phyloP scores from a whole-genome alignment of 1,139 yeast genomes.

The Zygotorulaspora mrakii region DNA sequence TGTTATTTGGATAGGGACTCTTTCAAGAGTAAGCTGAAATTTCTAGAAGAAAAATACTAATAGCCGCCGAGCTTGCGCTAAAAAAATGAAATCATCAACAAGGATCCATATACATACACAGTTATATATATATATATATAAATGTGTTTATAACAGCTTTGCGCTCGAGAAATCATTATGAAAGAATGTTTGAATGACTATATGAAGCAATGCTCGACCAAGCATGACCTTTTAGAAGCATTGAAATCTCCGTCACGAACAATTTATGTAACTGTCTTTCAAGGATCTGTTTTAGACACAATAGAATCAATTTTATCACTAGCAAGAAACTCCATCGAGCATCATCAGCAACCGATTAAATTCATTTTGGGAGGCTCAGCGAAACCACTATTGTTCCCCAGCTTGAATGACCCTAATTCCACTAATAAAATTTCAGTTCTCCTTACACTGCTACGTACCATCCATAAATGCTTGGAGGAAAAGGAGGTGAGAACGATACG shows the following conservation, averaged over 20 bases:
- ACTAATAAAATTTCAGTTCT: constrained; percentile 19
- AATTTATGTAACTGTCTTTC: constrained; percentile 7
- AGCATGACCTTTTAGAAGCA: constrained; percentile 8
- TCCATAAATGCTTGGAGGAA: constrained; percentile 10
- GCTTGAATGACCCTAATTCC: constrained; percentile 5
- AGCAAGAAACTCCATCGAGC: constrained; percentile 14
- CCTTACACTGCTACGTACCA: constrained; percentile 19
- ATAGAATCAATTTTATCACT: constrained; percentile 15
- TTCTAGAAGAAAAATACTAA: constrained; percentile 26
- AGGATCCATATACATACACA: background rate
- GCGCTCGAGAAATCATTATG: background rate
- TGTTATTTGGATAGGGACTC: constrained; percentile 74
- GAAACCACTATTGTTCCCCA: constrained; percentile 4
- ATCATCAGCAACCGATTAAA: constrained; percentile 12
- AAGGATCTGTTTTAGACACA: constrained; percentile 8
- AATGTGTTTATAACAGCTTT: no score
- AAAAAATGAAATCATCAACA: background rate
- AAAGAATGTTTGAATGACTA: constrained; percentile 5
- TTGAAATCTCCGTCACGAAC: constrained; percentile 11
- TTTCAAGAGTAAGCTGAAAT: constrained; percentile 59
- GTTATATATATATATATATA: constrained; percentile 1
- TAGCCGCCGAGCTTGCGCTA: constrained; percentile 10
- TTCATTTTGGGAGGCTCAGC: constrained; percentile 6
- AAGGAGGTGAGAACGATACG: constrained; percentile 30
- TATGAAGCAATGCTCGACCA: constrained; percentile 8